A percentile compares a stretch with the other conserved stretches of the same genome.
phyloP scores from a whole-genome alignment of 352 stramenopile genomes.

The Pythium brassicae region DNA sequence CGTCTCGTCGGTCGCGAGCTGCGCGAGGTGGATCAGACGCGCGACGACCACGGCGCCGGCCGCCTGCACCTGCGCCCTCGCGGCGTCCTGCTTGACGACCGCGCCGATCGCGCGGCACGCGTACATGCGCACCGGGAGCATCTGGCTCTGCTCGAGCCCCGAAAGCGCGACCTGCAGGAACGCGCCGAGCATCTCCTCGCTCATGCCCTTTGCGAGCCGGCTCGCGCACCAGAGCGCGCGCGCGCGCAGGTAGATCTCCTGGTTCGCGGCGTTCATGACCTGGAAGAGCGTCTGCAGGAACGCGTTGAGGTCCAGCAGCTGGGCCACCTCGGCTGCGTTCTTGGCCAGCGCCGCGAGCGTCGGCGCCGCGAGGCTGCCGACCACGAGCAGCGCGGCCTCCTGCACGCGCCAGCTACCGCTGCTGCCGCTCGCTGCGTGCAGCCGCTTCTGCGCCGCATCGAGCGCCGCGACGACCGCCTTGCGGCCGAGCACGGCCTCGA shows the following conservation, averaged over 20 bases:
- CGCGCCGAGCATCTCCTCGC: conserved; percentile 56
- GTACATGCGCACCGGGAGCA: conserved; percentile 76
- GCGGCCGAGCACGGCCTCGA: conserved; percentile 59
- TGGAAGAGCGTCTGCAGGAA: conserved; percentile 78
- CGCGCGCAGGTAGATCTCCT: conserved; percentile 74
- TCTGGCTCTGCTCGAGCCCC: conserved; percentile 59
- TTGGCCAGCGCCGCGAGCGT: conserved; percentile 56
- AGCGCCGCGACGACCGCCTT: conserved; percentile 56
- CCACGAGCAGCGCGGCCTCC: conserved; percentile 67
- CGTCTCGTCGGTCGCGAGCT: conserved; percentile 60
- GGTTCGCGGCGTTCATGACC: conserved; percentile 58
- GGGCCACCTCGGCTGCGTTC: conserved; percentile 35
- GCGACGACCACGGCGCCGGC: conserved; percentile 47
- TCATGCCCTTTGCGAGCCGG: conserved; percentile 66
- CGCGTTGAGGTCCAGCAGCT: conserved; percentile 47
- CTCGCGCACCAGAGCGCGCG: conserved; percentile 81
- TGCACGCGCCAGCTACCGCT: conserved; percentile 69
- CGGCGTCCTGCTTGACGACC: conserved; percentile 57
- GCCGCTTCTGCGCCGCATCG: conserved; percentile 54
- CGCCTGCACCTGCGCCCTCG: conserved; percentile 53
- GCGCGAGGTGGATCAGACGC: conserved; percentile 49
- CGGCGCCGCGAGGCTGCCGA: conserved; percentile 57
- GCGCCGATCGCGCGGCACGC: conserved; percentile 70
- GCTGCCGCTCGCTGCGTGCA: conserved; percentile 26
- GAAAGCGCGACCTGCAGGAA: conserved; percentile 76